phyloP scores from a whole-genome alignment of 192 early-diverging fungal genomes.

The Ambispora gerdemannii region DNA sequence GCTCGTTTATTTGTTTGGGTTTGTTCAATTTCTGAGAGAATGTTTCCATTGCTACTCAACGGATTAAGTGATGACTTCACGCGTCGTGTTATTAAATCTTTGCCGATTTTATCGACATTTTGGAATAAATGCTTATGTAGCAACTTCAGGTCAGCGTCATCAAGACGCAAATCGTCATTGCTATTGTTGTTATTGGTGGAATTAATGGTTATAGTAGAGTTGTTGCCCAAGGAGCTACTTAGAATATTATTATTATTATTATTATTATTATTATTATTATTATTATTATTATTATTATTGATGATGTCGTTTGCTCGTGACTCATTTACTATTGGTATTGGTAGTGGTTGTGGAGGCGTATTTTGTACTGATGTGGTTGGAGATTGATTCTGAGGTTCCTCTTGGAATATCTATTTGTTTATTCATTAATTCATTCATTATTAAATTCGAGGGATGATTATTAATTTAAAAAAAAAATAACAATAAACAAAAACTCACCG shows the following conservation, averaged over 20 bases:
- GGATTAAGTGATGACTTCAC: slow-evolving; percentile 44
- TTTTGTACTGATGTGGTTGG: too few species aligned
- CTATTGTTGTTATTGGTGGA: too few species aligned
- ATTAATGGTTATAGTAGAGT: too few species aligned
- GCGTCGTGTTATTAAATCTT: slow-evolving; percentile 53
- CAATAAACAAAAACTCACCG: slow-evolving; percentile 41
- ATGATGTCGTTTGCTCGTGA: too few species aligned
- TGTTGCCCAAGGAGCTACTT: too few species aligned
- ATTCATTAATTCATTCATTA: not conserved
- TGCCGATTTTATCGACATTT: slow-evolving; percentile 66
- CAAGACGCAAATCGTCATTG: slow-evolving; percentile 44
- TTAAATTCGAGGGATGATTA: not conserved
- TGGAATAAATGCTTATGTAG: slow-evolving; percentile 66
- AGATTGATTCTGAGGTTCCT: too few species aligned
- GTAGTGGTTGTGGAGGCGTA: too few species aligned
- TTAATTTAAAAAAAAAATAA: not conserved
- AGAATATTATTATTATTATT: too few species aligned
- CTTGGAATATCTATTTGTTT: too few species aligned
- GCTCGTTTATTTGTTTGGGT: slow-evolving; percentile 56
- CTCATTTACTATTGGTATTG: too few species aligned
- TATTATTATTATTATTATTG: too few species aligned
- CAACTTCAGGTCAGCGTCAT: slow-evolving; percentile 38
- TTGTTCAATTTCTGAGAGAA: slow-evolving; percentile 26
- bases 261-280: too few species aligned
- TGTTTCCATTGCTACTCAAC: slow-evolving; percentile 2